Base-by-base conservation (phyloP, 2,329 filamentous ascomycete species). In the Dothideomycetes sp. region DNA sequence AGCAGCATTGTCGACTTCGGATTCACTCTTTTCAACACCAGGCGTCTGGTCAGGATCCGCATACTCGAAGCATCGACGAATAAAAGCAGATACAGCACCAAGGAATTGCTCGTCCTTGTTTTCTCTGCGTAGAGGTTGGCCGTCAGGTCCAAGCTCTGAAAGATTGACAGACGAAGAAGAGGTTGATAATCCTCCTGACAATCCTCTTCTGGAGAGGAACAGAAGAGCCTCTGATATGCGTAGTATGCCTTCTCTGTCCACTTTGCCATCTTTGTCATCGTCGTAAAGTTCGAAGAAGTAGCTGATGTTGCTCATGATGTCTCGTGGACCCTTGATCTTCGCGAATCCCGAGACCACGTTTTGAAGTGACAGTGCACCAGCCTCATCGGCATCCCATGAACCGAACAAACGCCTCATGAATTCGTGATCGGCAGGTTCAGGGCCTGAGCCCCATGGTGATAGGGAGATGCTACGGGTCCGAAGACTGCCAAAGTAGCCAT, bases 231-330 rank as follows among this genome's bases (percentile, higher is more conserved):
- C 91, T 0, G 88, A 95, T 56, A 98, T 96, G 34, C 87, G 73
- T 33, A 98, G 62, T 42, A 98, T 98, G 4, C 91, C 91, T 60
- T 98, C 91, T 9, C 91, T 78, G 54, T 96, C 91, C 4, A 98
- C 88, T 51, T 77, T 86, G 18, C 91, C 91, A 56, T 94, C 87
- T 1, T 79, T 75, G 52, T 89, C 82, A 49, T 98, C 89, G 56
- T 98, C 91, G 58, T 96, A 95, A 0, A 98, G 75, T 53, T 95
- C 85, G 52, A 98, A 98, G 60, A 98, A 96, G 62, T 96, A 96
- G 44, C 80, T 91, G 54, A 98, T 96, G 43, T 84, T 91, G 19
- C 85, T 85, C 89, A 98, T 95, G 49, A 98, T 95, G 60, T 98
- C 91, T 34, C 81, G 80, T 40, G 83, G 87, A 7, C 91, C 89